These are phyloP conservation scores for Clavispora santaluciae DNA, from an alignment of 805 yeast species.

Conservation along the genomic window DNA sequence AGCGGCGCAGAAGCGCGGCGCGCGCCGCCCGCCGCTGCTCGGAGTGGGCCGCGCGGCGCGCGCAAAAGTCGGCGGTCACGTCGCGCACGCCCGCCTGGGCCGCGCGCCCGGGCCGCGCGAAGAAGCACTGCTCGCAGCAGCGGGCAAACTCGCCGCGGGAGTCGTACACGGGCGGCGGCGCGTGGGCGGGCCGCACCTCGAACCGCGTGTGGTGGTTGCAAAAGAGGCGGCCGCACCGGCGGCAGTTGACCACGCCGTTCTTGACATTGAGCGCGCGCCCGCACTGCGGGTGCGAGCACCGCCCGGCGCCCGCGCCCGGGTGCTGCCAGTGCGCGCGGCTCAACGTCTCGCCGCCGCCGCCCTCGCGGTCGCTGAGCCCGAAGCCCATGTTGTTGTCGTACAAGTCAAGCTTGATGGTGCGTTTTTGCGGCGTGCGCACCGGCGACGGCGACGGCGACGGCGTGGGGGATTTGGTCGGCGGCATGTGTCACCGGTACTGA, in stretches of 20 bases:
- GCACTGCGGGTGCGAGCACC: conserved; percentile 44
- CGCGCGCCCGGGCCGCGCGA: conserved; percentile 47
- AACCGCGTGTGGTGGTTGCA: conserved; percentile 62
- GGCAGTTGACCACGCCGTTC: conserved; percentile 62
- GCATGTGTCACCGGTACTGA: no score
- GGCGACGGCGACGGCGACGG: conserved; percentile 26
- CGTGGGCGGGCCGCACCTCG: conserved; percentile 32
- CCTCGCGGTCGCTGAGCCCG: conserved; percentile 24
- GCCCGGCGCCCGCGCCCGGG: conserved; percentile 32
- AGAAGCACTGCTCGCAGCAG: conserved; percentile 64
- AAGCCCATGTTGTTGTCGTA: conserved; percentile 41
- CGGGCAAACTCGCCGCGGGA: conserved; percentile 55
- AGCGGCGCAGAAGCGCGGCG: conserved; percentile 55
- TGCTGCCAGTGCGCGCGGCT: conserved; percentile 57
- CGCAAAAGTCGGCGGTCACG: conserved; percentile 38
- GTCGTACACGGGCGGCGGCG: conserved; percentile 21
- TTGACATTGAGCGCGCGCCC: conserved; percentile 40
- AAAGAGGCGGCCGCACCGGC: conserved; percentile 69
- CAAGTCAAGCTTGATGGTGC: conserved; percentile 43
- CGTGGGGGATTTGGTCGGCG: no score
- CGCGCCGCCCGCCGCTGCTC: conserved; percentile 50
- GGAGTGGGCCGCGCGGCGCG: conserved; percentile 35
- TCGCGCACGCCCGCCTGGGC: conserved; percentile 34
- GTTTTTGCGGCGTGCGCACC: conserved; percentile 19
- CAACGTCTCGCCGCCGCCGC: conserved; percentile 15